Evolutionary conservation across 2,329 filamentous ascomycete species (phyloP).

Genomic region (Curvularia verruculosa): DNA sequence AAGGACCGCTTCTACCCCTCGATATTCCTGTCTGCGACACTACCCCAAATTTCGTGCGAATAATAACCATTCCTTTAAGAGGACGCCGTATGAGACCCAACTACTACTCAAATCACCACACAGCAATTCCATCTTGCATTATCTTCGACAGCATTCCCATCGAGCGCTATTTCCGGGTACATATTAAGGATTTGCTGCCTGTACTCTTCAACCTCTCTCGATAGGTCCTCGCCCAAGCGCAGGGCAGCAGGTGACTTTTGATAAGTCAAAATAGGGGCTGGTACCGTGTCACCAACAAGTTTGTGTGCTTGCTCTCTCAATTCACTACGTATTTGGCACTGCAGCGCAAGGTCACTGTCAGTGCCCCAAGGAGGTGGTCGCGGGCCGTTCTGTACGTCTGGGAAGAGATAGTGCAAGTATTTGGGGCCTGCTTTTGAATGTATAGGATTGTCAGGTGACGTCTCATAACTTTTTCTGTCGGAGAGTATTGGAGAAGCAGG

Average conservation of each 20-base stretch:
- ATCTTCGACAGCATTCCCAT: slow-evolving; percentile 16
- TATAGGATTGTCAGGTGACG: neutral
- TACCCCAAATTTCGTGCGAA: neutral
- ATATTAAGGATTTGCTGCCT: slow-evolving; percentile 25
- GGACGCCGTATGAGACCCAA: neutral
- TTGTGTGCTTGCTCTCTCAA: slow-evolving; percentile 11
- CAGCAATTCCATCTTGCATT: slow-evolving; percentile 18
- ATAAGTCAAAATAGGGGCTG: neutral
- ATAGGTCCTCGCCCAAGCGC: slow-evolving; percentile 10
- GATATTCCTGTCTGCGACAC: neutral
- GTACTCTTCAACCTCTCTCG: slow-evolving; percentile 27
- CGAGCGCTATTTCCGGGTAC: slow-evolving; percentile 34
- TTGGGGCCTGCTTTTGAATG: neutral
- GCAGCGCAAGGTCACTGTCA: slow-evolving; percentile 14
- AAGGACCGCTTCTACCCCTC: neutral
- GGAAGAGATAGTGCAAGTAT: neutral
- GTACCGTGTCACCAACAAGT: neutral
- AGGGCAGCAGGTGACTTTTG: slow-evolving; percentile 2
- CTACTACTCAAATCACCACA: slow-evolving; percentile 21
- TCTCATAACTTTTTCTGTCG: neutral
- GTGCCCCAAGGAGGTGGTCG: slow-evolving; percentile 26
- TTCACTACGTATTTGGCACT: slow-evolving; percentile 13
- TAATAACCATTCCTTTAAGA: neutral
- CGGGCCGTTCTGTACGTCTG: slow-evolving; percentile 12
- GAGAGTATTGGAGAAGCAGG: neutral